Conservation (phyloP, 2,329 filamentous ascomycete genomes). For the Fusarium papillatum region DNA sequence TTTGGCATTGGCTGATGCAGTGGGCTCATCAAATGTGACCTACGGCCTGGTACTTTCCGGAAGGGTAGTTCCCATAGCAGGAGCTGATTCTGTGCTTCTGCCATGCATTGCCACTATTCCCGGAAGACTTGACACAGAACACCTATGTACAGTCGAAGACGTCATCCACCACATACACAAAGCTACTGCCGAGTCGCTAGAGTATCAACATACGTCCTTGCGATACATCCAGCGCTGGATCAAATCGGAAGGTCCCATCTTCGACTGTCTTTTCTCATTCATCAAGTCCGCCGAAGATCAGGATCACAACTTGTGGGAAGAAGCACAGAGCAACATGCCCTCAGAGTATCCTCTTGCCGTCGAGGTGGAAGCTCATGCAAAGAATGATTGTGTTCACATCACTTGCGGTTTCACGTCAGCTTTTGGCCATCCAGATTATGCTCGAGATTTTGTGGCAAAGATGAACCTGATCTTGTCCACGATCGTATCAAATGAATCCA, state of each 20-base stretch:
- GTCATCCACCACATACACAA: slow-evolving; percentile 1
- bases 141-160: not conserved
- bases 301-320: not conserved
- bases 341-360: slow-evolving; percentile 2
- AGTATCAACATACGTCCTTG: not conserved
- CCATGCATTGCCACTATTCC: not conserved
- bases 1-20: not conserved
- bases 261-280: slow-evolving; percentile 7
- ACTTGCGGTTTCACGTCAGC: slow-evolving; percentile 1
- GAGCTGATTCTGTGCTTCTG: not conserved
- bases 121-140: not conserved
- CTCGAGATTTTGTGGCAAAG: not conserved
- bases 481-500: not conserved
- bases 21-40: not conserved
- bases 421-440: not conserved
- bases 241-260: slow-evolving; percentile 1
- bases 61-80: not conserved
- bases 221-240: not conserved
- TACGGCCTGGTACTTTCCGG: not conserved
- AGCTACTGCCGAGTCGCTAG: not conserved
- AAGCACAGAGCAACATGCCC: not conserved
- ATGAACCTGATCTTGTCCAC: not conserved
- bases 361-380: not conserved
- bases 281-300: not conserved
- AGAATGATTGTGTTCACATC: not conserved